Conservation (phyloP, 495 filamentous ascomycete genomes). For the Clavariopsis aquatica region DNA sequence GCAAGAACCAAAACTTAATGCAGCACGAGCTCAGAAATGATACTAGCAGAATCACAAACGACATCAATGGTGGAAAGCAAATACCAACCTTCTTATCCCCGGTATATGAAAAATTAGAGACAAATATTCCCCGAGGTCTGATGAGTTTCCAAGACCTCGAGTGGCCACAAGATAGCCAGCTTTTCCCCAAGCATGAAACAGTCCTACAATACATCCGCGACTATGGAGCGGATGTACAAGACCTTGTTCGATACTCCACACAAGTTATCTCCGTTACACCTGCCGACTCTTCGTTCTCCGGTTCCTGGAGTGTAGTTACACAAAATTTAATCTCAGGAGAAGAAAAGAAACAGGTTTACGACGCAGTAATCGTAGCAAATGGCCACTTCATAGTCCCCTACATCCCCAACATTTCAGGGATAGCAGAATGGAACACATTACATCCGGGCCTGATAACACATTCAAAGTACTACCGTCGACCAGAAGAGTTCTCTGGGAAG, state of each 20-base stretch:
- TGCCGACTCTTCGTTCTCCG: conserved; percentile 26
- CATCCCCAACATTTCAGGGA: conserved; percentile 65
- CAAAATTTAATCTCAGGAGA: conserved; percentile 51
- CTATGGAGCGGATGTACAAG: conserved; percentile 66
- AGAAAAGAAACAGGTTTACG: conserved; percentile 50
- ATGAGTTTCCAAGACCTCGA: conserved; percentile 77
- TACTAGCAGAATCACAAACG: conserved; percentile 16
- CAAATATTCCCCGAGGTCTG: conserved; percentile 80
- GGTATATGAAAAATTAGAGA: conserved; percentile 77
- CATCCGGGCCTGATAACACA: conserved; percentile 72
- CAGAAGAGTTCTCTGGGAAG: conserved; percentile 60
- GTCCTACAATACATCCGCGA: conserved; percentile 73
- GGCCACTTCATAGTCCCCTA: conserved; percentile 77
- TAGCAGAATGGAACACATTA: conserved; percentile 56
- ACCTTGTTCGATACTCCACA: conserved; percentile 58
- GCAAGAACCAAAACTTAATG: conserved; percentile 22
- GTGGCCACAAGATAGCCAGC: conserved; percentile 62
- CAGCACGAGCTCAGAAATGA: conserved; percentile 26
- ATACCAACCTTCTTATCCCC: conserved; percentile 62
- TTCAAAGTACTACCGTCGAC: conserved; percentile 73
- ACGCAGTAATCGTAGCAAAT: conserved; percentile 81
- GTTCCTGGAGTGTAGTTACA: conserved; percentile 58
- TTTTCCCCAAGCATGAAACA: conserved; percentile 69
- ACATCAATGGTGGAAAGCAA: conserved; percentile 16
- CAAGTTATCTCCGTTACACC: conserved; percentile 57